These are phyloP conservation scores for Fusarium secorum DNA, from an alignment of 2,329 filamentous ascomycete species.

Conservation along the genomic window DNA sequence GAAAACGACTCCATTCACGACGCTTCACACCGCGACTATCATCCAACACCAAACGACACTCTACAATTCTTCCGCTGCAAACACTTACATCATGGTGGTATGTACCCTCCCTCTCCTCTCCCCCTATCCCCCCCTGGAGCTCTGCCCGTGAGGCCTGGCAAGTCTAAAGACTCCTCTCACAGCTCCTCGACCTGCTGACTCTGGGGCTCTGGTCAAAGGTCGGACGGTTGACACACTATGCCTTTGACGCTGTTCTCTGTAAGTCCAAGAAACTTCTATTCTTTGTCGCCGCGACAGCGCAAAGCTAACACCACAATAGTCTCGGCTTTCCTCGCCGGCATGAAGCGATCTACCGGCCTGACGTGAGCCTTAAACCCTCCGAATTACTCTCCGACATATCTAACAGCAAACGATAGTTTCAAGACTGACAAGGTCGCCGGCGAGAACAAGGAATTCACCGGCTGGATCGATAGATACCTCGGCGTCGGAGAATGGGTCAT, in stretches of 20 bases:
- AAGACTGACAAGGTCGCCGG: constrained; percentile 82
- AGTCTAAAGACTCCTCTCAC: constrained; percentile 49
- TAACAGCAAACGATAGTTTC: constrained; percentile 68
- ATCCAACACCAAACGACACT: not conserved
- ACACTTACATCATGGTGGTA: constrained; percentile 46
- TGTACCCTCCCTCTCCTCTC: constrained; percentile 20
- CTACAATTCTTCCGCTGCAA: not conserved
- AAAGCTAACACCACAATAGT: constrained; percentile 60
- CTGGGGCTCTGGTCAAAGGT: constrained; percentile 79
- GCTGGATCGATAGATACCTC: constrained; percentile 93
- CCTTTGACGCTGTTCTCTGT: constrained; percentile 94
- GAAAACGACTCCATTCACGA: constrained; percentile 34
- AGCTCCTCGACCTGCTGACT: constrained; percentile 73
- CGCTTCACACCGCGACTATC: constrained; percentile 23
- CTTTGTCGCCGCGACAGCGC: not conserved
- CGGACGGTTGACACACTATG: constrained; percentile 91
- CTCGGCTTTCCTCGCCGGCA: constrained; percentile 94
- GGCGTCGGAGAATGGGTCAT: constrained; percentile 97
- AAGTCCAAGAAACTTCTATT: constrained; percentile 50
- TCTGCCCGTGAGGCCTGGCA: constrained; percentile 37
- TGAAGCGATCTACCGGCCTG: constrained; percentile 96
- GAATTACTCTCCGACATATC: constrained; percentile 4
- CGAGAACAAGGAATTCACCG: constrained; percentile 82
- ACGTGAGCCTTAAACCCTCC: constrained; percentile 74
- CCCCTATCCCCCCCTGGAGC: constrained; percentile 10